Percentiles rank a stretch among this genome's conserved stretches.
Conservation (phyloP, 768 basidiomycete species). For the Rhizopogon sp. region DNA sequence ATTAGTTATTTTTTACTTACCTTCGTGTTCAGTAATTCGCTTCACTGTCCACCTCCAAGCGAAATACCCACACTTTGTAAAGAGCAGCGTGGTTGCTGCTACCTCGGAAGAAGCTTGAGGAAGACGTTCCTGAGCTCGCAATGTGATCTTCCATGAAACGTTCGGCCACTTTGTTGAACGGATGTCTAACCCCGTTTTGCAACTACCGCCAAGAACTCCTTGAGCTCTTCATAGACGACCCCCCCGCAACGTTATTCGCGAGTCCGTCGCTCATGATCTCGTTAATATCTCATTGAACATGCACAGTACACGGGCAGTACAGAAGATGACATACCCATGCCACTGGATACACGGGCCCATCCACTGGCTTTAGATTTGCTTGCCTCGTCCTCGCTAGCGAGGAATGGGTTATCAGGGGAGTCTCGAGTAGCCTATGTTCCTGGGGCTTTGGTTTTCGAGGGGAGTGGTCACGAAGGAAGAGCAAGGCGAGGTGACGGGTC, state of each 20-base stretch:
- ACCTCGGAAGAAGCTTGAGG: constrained; percentile 97
- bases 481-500: constrained; percentile 18
- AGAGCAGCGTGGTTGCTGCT: constrained; percentile 98
- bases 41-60: constrained; percentile 89
- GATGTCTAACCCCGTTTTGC: constrained; percentile 98
- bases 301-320: constrained; percentile 98
- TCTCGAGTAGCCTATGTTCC: constrained; percentile 41
- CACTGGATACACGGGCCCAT: constrained; percentile 45
- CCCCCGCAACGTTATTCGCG: constrained; percentile 96
- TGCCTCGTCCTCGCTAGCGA: constrained; percentile 34
- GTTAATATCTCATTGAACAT: constrained; percentile 98
- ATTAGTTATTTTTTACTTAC: background rate
- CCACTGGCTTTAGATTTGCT: constrained; percentile 11
- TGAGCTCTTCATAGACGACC: constrained; percentile 96
- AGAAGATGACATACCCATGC: constrained; percentile 87
- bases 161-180: constrained; percentile 96
- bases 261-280: constrained; percentile 94
- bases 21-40: constrained; percentile 67
- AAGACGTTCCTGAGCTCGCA: constrained; percentile 89
- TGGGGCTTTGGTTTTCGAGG: constrained; percentile 30
- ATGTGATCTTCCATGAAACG: constrained; percentile 99
- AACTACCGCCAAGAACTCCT: constrained; percentile 98
- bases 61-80: constrained; percentile 95
- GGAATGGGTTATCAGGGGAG: constrained; percentile 71
- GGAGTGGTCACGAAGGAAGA: constrained; percentile 18